Base-by-base conservation (phyloP, 306 rosid genomes). In the Dryas octopetala region DNA sequence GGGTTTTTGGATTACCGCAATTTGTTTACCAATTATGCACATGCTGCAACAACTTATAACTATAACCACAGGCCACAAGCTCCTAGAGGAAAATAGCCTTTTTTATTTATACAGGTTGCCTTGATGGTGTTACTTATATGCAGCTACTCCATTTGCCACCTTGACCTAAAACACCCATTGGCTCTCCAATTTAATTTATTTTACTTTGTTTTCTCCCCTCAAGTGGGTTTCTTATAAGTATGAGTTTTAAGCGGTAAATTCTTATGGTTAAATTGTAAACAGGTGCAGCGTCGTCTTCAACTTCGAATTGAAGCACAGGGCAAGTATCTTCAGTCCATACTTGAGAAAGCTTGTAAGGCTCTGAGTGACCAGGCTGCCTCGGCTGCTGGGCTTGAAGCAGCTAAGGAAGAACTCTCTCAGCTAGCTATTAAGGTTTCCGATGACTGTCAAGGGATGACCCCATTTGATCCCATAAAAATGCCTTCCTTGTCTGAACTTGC, bases 211-310 rank as follows among this genome's bases (percentile, higher is more conserved):
- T 3, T 7, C 4, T 6, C 44, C 67, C 28, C 26, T 8, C 15
- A 44, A 57, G 52, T 8, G 13, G 5, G 4, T 19, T 57, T 65
- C 26, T 6, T 32, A 32, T 62, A 13, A 1, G 41, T 43, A 46
- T 55, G 51, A 57, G 4, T 41, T 54, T 45, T 55, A 26, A 52
- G 32, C 7, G 47, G 41, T 46, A 74, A 62, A 7, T 47, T 64
- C 28, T 75, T 48, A 55, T 66, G 77, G 14, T 55, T 65, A 28
- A 41, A 54, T 48, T 52, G 13, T 74, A 54, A 49, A 51, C 74
- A 87, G 91, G 91, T 87, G 67, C 91, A 87, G 81, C 86, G 87
- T 9, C 88, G 76, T 60, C 88, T 87, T 62, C 91, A 87, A 78
- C 85, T 82, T 68, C 91, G 88, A 38, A 84, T 87, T 60, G 91